A percentile compares a stretch with the other conserved stretches of the same genome.
phyloP scores from a whole-genome alignment of 192 early-diverging fungal species.

The Rhizophlyctis rosea region DNA sequence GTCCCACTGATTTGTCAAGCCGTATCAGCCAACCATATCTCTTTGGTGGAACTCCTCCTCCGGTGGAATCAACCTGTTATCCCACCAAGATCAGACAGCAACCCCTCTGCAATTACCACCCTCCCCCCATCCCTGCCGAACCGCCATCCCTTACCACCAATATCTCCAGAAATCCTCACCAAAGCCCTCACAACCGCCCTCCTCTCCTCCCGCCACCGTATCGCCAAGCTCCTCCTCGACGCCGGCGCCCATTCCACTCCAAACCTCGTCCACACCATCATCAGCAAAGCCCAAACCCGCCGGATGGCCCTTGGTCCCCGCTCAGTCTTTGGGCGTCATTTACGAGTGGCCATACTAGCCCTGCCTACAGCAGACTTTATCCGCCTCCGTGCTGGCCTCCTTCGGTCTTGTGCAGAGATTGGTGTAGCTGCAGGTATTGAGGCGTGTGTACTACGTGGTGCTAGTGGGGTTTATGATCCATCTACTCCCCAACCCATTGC shows the following conservation, averaged over 20 bases:
- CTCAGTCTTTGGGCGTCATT: background rate
- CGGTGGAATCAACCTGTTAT: too few species aligned
- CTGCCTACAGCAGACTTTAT: background rate
- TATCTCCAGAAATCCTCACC: background rate
- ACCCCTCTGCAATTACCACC: too few species aligned
- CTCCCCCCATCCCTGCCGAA: background rate
- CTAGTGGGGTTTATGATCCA: constrained; percentile 5
- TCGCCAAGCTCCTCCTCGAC: constrained; percentile 8
- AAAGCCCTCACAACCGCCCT: constrained; percentile 10
- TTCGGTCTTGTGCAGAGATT: constrained; percentile 15
- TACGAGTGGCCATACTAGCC: background rate
- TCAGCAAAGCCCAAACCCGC: constrained; percentile 1
- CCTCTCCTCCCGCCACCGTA: constrained; percentile 9
- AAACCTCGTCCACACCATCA: constrained; percentile 21
- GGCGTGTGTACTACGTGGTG: background rate
- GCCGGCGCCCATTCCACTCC: constrained; percentile 4
- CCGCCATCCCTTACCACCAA: background rate
- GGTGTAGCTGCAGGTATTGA: background rate
- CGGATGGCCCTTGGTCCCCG: background rate
- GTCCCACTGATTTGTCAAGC: constrained; percentile 29
- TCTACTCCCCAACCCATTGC: constrained; percentile 6
- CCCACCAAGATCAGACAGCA: too few species aligned
- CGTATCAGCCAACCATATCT: constrained; percentile 26
- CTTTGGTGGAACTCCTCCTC: constrained; percentile 20
- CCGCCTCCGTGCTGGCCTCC: background rate